A percentile compares a stretch with the other conserved stretches of the same genome.
These are phyloP conservation scores for Gossypium aridum DNA, from an alignment of 441 rosid species.

Conservation along the genomic window DNA sequence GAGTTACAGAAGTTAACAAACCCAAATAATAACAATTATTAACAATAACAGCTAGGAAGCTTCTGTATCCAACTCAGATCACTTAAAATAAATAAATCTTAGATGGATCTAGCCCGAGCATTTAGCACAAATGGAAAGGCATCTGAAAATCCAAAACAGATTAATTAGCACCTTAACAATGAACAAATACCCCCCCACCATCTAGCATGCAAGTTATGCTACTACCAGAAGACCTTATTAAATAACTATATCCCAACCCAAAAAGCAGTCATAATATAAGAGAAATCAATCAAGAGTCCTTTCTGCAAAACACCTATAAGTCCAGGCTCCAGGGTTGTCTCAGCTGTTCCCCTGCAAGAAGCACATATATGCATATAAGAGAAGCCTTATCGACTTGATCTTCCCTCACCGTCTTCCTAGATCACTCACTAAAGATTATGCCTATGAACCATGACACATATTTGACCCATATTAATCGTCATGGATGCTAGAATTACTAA, in stretches of 20 bases:
- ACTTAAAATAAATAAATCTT: slow-evolving; percentile 13
- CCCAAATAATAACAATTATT: background rate
- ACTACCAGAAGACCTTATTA: background rate
- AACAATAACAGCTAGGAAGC: background rate
- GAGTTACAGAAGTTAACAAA: slow-evolving; percentile 34
- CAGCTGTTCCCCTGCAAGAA: slow-evolving; percentile 98
- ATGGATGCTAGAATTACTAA: slow-evolving; percentile 34
- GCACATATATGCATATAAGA: slow-evolving; percentile 96
- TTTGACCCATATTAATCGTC: slow-evolving; percentile 16
- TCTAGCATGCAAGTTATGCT: slow-evolving; percentile 16
- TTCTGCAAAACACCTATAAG: slow-evolving; percentile 85
- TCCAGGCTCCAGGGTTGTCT: slow-evolving; percentile 88
- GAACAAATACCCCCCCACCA: slow-evolving; percentile 16
- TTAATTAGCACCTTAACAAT: slow-evolving; percentile 36
- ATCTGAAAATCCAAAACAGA: slow-evolving; percentile 59
- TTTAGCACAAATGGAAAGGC: slow-evolving; percentile 35
- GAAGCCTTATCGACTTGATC: slow-evolving; percentile 70
- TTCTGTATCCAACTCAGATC: background rate
- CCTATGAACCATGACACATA: slow-evolving; percentile 43
- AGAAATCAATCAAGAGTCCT: slow-evolving; percentile 41
- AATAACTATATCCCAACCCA: slow-evolving; percentile 38
- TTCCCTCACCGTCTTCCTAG: slow-evolving; percentile 48
- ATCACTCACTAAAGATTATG: slow-evolving; percentile 32
- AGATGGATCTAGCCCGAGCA: slow-evolving; percentile 37
- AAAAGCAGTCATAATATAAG: slow-evolving; percentile 27